phyloP scores from a whole-genome alignment of 305 asterid genomes.

The Rubia balearica region DNA sequence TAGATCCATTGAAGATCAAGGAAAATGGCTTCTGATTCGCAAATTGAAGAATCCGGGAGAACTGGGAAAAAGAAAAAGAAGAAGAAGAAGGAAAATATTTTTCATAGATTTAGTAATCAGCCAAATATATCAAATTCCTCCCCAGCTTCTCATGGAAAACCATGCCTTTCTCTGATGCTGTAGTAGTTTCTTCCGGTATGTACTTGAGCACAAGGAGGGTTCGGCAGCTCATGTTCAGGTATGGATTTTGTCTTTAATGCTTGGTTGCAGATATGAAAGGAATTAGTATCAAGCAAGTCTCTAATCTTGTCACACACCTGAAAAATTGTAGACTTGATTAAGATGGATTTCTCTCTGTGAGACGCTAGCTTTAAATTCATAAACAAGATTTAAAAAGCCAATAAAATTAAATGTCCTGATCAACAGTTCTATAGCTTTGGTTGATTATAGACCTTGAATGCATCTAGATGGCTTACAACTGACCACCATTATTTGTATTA shows the following conservation, averaged over 20 bases:
- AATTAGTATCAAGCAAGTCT: too few species aligned
- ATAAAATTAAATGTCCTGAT: not conserved
- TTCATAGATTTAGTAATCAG: not conserved
- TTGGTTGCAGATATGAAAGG: not conserved
- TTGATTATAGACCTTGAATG: not conserved
- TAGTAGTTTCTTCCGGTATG: too few species aligned
- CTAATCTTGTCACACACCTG: too few species aligned
- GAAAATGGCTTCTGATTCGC: not conserved
- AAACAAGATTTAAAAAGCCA: too few species aligned
- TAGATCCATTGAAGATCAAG: too few species aligned
- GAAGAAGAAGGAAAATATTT: not conserved
- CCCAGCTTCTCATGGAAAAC: not conserved
- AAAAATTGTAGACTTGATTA: too few species aligned
- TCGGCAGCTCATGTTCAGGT: conserved; percentile 20
- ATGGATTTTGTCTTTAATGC: not conserved
- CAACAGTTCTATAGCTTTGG: not conserved
- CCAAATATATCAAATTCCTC: not conserved
- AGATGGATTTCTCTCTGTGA: too few species aligned
- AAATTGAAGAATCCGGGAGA: not conserved
- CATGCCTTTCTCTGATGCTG: too few species aligned
- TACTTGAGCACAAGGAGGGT: too few species aligned
- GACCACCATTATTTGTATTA: too few species aligned
- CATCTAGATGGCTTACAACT: not conserved
- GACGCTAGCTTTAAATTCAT: too few species aligned
- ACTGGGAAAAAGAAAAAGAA: not conserved